Evolutionary conservation across 495 filamentous ascomycete genomes (phyloP).

Genomic region (Coniosporium apollinis): DNA sequence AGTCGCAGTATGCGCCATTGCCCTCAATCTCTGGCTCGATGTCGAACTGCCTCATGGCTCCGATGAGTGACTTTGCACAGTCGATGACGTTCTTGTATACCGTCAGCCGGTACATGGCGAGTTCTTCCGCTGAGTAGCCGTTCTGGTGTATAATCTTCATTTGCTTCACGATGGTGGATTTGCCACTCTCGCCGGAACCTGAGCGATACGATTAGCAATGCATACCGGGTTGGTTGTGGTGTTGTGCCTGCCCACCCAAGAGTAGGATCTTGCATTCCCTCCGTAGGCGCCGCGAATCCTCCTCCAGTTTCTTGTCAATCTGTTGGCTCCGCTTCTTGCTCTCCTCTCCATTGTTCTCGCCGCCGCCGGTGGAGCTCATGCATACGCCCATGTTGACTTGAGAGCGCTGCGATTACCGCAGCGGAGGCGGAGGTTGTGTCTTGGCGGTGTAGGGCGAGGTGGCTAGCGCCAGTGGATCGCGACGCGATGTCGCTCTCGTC

Average conservation of each 20-base stretch:
- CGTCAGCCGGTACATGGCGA: slow-evolving; percentile 80
- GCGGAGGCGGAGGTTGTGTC: slow-evolving; percentile 1
- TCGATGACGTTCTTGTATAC: slow-evolving; percentile 97
- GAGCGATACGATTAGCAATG: slow-evolving; percentile 1
- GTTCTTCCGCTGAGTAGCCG: slow-evolving; percentile 82
- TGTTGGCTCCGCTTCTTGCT: slow-evolving; percentile 85
- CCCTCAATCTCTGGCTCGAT: slow-evolving; percentile 55
- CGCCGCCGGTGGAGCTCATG: slow-evolving; percentile 65
- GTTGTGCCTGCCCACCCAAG: slow-evolving; percentile 45
- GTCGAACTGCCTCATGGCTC: slow-evolving; percentile 72
- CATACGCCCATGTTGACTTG: slow-evolving; percentile 72
- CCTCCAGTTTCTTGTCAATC: slow-evolving; percentile 83
- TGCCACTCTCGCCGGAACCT: slow-evolving; percentile 97
- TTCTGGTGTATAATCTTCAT: slow-evolving; percentile 99
- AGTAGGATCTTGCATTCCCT: slow-evolving; percentile 97
- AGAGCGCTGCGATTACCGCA: slow-evolving; percentile 3
- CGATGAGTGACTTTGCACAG: slow-evolving; percentile 83
- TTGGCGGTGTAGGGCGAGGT: too few species aligned
- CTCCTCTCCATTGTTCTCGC: slow-evolving; percentile 77
- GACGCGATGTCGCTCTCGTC: too few species aligned
- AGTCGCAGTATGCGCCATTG: slow-evolving; percentile 59
- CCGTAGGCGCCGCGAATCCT: slow-evolving; percentile 76
- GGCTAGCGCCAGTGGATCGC: too few species aligned
- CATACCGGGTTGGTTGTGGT: background rate
- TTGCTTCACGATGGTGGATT: slow-evolving; percentile 98